These are phyloP conservation scores for Epichloe brachyelytri DNA, from an alignment of 2,329 filamentous ascomycete genomes.

Conservation along the genomic window DNA sequence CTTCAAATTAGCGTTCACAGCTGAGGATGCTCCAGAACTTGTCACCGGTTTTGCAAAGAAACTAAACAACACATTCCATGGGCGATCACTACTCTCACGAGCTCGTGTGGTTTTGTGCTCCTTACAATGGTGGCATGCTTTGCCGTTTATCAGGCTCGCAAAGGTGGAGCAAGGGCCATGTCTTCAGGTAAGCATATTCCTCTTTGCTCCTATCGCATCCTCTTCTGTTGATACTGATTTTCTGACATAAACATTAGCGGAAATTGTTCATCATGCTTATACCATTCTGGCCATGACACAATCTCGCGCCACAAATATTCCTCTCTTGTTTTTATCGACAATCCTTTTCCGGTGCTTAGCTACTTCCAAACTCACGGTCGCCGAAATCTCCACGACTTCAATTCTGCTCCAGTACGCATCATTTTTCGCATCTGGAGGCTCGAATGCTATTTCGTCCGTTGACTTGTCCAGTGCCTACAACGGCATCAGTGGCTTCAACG, in stretches of 20 bases:
- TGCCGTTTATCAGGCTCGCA: slow-evolving; percentile 26
- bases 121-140: slow-evolving; percentile 26
- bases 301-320: slow-evolving; percentile 72
- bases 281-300: slow-evolving; percentile 77
- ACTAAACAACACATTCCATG: slow-evolving; percentile 28
- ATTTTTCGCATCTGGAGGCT: slow-evolving; percentile 85
- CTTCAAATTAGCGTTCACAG: slow-evolving; percentile 86
- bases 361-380: slow-evolving; percentile 31
- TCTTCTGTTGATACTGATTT: background rate
- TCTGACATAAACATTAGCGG: slow-evolving; percentile 10
- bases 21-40: slow-evolving; percentile 77
- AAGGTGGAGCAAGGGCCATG: slow-evolving; percentile 12
- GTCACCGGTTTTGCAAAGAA: slow-evolving; percentile 34
- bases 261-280: slow-evolving; percentile 55
- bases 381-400: slow-evolving; percentile 54
- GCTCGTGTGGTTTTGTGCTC: slow-evolving; percentile 37
- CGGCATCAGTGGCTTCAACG: slow-evolving; percentile 69
- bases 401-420: slow-evolving; percentile 68
- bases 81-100: slow-evolving; percentile 32
- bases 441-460: slow-evolving; percentile 91
- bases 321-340: slow-evolving; percentile 67
- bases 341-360: slow-evolving; percentile 39
- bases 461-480: slow-evolving; percentile 94
- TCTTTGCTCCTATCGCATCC: background rate
- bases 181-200: slow-evolving; percentile 17